Conservation (phyloP, 495 filamentous ascomycete species). For the Aspergillus incahuasiensis region DNA sequence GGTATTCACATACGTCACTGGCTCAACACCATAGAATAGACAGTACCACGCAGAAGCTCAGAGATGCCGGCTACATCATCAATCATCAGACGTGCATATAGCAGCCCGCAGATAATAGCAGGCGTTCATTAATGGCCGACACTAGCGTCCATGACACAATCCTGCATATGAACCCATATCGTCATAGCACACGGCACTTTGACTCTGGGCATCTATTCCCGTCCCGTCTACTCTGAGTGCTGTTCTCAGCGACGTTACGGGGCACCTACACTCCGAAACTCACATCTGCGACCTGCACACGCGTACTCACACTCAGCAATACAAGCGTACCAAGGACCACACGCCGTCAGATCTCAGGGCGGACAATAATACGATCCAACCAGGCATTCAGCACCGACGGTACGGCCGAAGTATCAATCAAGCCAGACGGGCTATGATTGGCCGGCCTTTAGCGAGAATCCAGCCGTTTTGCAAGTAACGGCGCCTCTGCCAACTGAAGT, state of each 20-base stretch:
- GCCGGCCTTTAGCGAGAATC: background rate
- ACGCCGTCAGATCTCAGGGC: background rate
- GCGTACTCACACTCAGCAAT: background rate
- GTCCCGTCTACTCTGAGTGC: background rate
- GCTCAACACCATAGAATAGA: background rate
- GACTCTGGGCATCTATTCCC: background rate
- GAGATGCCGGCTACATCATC: background rate
- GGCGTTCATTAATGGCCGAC: background rate
- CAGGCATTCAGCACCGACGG: background rate
- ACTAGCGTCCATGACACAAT: background rate
- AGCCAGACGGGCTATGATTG: background rate
- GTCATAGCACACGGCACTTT: background rate
- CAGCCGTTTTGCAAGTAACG: background rate
- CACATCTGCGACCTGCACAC: background rate
- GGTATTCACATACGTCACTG: background rate
- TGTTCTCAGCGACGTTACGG: too few relatives aligned
- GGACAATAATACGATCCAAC: background rate
- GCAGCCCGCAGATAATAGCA: background rate
- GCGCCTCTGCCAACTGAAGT: background rate
- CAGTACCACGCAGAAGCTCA: background rate
- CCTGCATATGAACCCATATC: background rate
- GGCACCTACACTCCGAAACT: background rate
- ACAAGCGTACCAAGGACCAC: background rate
- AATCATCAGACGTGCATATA: background rate
- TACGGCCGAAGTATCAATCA: background rate